phyloP scores from a whole-genome alignment of 352 stramenopile species.

The Peronosclerospora sorghi region DNA sequence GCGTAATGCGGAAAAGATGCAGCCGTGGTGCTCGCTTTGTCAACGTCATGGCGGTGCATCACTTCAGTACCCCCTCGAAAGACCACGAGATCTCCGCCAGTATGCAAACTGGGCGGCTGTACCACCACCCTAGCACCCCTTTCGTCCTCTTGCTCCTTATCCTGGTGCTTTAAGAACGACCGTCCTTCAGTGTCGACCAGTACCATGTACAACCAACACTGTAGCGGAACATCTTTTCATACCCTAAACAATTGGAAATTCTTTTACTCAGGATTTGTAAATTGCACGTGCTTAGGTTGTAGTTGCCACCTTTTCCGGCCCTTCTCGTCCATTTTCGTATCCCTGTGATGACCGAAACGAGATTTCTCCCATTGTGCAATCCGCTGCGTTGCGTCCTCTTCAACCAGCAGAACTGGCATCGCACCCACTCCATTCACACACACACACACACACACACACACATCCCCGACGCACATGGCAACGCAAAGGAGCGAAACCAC shows the following conservation, averaged over 20 bases:
- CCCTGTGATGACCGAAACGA: slow-evolving; percentile 5
- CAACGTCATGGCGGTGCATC: neutral
- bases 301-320: slow-evolving; percentile 9
- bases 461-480: slow-evolving; percentile 1
- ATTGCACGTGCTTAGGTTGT: slow-evolving; percentile 4
- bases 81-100: slow-evolving; percentile 8
- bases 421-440: slow-evolving; percentile 2
- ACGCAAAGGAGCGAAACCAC: slow-evolving; percentile 1
- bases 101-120: slow-evolving; percentile 17
- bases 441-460: too few relatives aligned
- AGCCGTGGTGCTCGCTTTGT: neutral
- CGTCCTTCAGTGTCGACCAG: slow-evolving; percentile 32
- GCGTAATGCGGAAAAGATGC: slow-evolving; percentile 13
- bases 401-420: neutral
- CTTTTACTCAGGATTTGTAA: slow-evolving; percentile 2
- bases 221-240: slow-evolving; percentile 4
- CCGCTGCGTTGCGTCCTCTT: slow-evolving; percentile 4
- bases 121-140: slow-evolving; percentile 48
- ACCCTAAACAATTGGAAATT: slow-evolving; percentile 4
- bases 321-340: slow-evolving; percentile 4
- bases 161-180: slow-evolving; percentile 29
- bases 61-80: too few relatives aligned
- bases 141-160: slow-evolving; percentile 42
- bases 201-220: slow-evolving; percentile 32
- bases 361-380: slow-evolving; percentile 10